Conservation (phyloP, 306 rosid genomes). For the Trifolium pratense region DNA sequence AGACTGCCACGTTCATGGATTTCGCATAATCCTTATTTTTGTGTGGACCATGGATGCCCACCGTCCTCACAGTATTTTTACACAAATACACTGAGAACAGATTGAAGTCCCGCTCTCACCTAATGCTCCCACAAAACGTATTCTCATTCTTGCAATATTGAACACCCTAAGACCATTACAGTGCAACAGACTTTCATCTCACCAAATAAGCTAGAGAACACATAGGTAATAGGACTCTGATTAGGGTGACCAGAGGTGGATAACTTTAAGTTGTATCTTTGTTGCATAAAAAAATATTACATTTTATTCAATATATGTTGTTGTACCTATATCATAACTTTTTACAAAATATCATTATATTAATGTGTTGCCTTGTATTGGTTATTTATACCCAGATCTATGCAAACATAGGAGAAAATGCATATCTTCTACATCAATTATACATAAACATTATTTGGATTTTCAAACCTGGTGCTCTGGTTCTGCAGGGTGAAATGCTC, state of each 20-base stretch:
- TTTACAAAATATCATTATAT: not conserved
- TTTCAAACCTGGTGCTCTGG: constrained; percentile 86
- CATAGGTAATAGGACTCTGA: not conserved
- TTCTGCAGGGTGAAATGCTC: constrained; percentile 78
- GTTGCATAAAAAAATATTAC: not conserved
- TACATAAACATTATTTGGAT: constrained; percentile 27
- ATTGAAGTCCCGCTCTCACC: constrained; percentile 23
- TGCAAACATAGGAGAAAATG: constrained; percentile 21
- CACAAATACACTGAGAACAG: not conserved
- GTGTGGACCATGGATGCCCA: constrained; percentile 2
- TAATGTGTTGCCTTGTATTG: not conserved
- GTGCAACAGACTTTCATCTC: constrained; percentile 7
- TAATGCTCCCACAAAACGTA: constrained; percentile 10
- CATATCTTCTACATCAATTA: constrained; percentile 14
- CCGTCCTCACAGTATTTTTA: constrained; percentile 20
- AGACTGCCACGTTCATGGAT: not conserved
- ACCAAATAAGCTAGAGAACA: not conserved
- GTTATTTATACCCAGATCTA: constrained; percentile 9
- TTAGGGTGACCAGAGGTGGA: constrained; percentile 2
- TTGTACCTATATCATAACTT: not conserved
- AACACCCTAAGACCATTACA: not conserved
- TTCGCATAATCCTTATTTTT: not conserved
- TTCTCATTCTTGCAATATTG: constrained; percentile 7
- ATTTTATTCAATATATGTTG: not conserved
- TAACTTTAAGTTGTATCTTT: not conserved